phyloP scores from a whole-genome alignment of 2,329 filamentous ascomycete species.

The Cephalotrichum gorgonifer region DNA sequence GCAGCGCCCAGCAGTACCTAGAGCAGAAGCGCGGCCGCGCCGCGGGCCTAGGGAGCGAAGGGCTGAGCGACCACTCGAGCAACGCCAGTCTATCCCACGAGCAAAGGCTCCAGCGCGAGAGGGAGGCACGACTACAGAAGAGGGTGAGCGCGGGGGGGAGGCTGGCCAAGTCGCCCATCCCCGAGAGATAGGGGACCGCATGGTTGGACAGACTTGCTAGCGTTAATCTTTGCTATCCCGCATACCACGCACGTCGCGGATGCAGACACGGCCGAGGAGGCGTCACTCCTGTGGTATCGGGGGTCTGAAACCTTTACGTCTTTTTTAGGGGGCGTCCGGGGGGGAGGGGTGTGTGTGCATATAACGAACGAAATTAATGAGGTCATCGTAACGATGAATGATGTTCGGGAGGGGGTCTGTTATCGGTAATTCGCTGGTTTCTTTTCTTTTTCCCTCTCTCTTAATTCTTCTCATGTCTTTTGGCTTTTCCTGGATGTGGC shows the following conservation, averaged over 20 bases:
- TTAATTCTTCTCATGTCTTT: too few relatives aligned
- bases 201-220: constrained; percentile 9
- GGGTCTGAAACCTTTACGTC: background rate
- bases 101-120: constrained; percentile 41
- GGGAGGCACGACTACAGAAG: constrained; percentile 64
- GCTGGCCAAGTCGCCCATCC: constrained; percentile 55
- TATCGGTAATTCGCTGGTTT: background rate
- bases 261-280: background rate
- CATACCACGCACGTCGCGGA: background rate
- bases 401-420: background rate
- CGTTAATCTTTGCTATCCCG: background rate
- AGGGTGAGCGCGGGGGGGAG: constrained; percentile 68
- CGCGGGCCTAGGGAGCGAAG: constrained; percentile 39
- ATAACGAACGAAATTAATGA: background rate
- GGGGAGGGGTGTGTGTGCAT: background rate
- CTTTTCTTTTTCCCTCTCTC: background rate
- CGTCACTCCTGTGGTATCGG: background rate
- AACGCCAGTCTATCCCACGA: background rate
- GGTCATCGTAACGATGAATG: constrained; percentile 1
- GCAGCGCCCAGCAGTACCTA: constrained; percentile 71
- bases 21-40: constrained; percentile 58
- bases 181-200: constrained; percentile 43
- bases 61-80: constrained; percentile 31
- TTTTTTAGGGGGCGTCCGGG: background rate
- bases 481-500: background rate